These are phyloP conservation scores for Pinus albicaulis DNA, from an alignment of 75 land plant species.

Conservation along the genomic window DNA sequence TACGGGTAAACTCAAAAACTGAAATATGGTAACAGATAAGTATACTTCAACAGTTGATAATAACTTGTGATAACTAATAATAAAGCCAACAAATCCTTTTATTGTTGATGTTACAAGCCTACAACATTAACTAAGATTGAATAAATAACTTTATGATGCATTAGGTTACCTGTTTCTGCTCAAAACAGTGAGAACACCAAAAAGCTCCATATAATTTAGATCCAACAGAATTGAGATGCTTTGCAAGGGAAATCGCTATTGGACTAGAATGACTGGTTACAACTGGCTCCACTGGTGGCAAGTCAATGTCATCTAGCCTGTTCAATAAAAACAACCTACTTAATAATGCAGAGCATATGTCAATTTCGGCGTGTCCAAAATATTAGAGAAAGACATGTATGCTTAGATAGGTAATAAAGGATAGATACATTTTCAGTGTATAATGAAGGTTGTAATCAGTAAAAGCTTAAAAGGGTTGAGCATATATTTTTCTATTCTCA, in stretches of 20 bases:
- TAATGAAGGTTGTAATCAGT: background rate
- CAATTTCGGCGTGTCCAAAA: background rate
- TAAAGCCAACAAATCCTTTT: background rate
- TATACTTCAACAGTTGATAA: background rate
- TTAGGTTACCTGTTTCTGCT: slow-evolving; percentile 82
- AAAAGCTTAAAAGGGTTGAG: background rate
- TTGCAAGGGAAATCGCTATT: slow-evolving; percentile 70
- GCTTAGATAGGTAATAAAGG: background rate
- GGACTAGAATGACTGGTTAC: slow-evolving; percentile 69
- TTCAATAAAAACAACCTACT: background rate
- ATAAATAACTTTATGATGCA: background rate
- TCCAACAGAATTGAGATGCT: slow-evolving; percentile 70
- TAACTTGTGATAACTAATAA: background rate
- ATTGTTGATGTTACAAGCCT: background rate
- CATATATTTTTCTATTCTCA: background rate
- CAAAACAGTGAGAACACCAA: slow-evolving; percentile 95
- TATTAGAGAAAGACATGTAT: background rate
- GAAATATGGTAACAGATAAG: background rate
- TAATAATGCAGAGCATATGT: background rate
- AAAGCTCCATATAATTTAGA: slow-evolving; percentile 98
- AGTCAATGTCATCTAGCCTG: slow-evolving; percentile 61
- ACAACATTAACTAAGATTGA: background rate
- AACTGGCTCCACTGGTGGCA: slow-evolving; percentile 63
- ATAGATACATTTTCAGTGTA: background rate
- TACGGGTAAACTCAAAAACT: background rate